These are phyloP conservation scores for Neoboletus subvelutipes DNA, from an alignment of 768 basidiomycete genomes.

Conservation along the genomic window DNA sequence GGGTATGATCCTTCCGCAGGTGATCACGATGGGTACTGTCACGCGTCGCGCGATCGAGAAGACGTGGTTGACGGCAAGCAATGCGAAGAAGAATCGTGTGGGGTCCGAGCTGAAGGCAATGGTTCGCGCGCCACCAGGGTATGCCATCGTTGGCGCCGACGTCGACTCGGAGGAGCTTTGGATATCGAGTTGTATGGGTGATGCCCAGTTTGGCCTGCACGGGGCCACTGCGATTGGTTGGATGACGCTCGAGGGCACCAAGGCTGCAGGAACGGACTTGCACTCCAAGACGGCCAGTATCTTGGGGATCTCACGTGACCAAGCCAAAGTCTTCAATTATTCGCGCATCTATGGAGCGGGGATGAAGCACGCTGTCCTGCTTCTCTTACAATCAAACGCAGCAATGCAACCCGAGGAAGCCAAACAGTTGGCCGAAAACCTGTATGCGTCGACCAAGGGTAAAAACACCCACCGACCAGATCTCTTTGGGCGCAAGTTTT, in stretches of 20 bases:
- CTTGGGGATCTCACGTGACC: constrained; percentile 88
- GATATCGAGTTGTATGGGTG: constrained; percentile 99
- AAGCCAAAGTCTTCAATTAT: constrained; percentile 99
- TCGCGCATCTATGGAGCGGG: constrained; percentile 99
- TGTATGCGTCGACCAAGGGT: constrained; percentile 94
- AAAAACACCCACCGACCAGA: constrained; percentile 76
- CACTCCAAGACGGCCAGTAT: constrained; percentile 96
- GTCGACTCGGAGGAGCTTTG: constrained; percentile 99
- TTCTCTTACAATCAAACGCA: constrained; percentile 83
- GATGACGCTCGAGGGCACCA: constrained; percentile 99
- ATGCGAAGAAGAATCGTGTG: constrained; percentile 97
- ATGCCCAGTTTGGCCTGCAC: constrained; percentile 95
- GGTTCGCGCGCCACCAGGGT: constrained; percentile 92
- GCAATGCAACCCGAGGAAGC: constrained; percentile 78
- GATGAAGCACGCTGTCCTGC: constrained; percentile 86
- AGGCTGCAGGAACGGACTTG: constrained; percentile 89
- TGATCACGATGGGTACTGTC: constrained; percentile 98
- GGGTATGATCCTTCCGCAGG: constrained; percentile 94
- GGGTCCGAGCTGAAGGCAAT: constrained; percentile 98
- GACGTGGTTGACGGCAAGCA: constrained; percentile 98
- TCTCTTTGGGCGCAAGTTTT: constrained; percentile 81
- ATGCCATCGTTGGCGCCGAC: constrained; percentile 95
- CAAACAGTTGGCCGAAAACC: constrained; percentile 72
- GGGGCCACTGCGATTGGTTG: constrained; percentile 96
- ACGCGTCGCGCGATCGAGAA: constrained; percentile 97